phyloP scores from a whole-genome alignment of 78 protist genomes.

The Planoprotostelium fungivorum region DNA sequence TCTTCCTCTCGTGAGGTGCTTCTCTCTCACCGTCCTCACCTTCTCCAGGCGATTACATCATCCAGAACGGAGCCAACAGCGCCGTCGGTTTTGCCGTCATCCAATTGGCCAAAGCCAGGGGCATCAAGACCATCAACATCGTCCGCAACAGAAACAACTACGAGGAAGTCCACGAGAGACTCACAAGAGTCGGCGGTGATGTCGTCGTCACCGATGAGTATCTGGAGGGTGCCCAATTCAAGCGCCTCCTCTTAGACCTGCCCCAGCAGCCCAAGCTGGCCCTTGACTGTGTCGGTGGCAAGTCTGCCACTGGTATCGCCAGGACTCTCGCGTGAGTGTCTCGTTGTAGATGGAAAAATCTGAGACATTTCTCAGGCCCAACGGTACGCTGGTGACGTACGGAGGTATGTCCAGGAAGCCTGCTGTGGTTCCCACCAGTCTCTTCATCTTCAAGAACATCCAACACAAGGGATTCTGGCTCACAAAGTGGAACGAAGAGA shows the following conservation, averaged over 20 bases:
- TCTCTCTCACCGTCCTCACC: no score
- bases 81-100: constrained; percentile 79
- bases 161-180: constrained; percentile 21
- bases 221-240: constrained; percentile 21
- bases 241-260: constrained; percentile 28
- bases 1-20: no score
- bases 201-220: constrained; percentile 70
- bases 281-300: constrained; percentile 81
- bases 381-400: constrained; percentile 80
- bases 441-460: constrained; percentile 62
- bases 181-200: constrained; percentile 73
- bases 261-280: constrained; percentile 61
- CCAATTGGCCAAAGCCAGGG: constrained; percentile 64
- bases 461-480: constrained; percentile 62
- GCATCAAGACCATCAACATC: constrained; percentile 72
- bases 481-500: constrained; percentile 39
- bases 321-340: constrained; percentile 52
- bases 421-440: constrained; percentile 54
- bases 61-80: constrained; percentile 83
- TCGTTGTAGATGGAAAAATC: neutral
- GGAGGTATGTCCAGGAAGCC: constrained; percentile 79
- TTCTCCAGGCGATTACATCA: constrained; percentile 72
- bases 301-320: constrained; percentile 46
- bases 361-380: neutral
- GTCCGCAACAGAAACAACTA: constrained; percentile 48